Percentiles rank a stretch among this genome's conserved stretches.
Conservation (phyloP, 441 rosid species). For the Mallotus repandus region DNA sequence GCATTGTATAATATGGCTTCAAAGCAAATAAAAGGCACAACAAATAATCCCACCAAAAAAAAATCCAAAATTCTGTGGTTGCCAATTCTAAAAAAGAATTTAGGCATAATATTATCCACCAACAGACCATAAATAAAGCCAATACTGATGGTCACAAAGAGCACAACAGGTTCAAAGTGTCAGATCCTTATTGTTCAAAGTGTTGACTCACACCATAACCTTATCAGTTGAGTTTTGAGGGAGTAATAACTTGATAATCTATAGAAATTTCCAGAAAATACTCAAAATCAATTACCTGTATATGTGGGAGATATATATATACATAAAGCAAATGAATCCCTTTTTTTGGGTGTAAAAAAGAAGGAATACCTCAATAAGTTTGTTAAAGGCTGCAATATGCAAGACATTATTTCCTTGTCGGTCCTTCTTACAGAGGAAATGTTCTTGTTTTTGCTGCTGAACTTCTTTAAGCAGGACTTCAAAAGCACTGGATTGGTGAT, state of each 20-base stretch:
- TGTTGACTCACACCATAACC: slow-evolving; percentile 14
- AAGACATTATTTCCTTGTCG: slow-evolving; percentile 14
- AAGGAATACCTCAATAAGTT: slow-evolving; percentile 3
- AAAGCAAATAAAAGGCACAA: slow-evolving; percentile 3
- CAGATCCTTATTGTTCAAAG: slow-evolving; percentile 6
- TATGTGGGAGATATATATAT: too few species aligned
- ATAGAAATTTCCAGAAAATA: not conserved
- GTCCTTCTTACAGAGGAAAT: slow-evolving; percentile 11
- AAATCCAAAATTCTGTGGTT: not conserved
- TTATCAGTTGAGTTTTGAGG: not conserved
- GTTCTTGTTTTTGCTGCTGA: not conserved
- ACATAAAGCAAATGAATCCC: not conserved
- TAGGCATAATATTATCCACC: slow-evolving; percentile 12
- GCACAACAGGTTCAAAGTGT: too few species aligned
- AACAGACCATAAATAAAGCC: slow-evolving; percentile 4
- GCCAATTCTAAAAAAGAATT: slow-evolving; percentile 8
- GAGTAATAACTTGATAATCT: slow-evolving; percentile 22
- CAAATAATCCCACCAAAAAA: not conserved
- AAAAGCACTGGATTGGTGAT: not conserved
- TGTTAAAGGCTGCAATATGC: slow-evolving; percentile 11
- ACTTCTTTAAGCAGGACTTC: slow-evolving; percentile 7
- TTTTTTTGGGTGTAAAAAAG: not conserved
- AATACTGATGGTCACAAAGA: not conserved
- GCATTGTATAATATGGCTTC: not conserved
- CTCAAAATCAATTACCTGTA: too few species aligned